Percentiles rank a stretch among this genome's conserved stretches.
phyloP scores from a whole-genome alignment of 176 grass and related monocot species.

The Raddia distichophylla region DNA sequence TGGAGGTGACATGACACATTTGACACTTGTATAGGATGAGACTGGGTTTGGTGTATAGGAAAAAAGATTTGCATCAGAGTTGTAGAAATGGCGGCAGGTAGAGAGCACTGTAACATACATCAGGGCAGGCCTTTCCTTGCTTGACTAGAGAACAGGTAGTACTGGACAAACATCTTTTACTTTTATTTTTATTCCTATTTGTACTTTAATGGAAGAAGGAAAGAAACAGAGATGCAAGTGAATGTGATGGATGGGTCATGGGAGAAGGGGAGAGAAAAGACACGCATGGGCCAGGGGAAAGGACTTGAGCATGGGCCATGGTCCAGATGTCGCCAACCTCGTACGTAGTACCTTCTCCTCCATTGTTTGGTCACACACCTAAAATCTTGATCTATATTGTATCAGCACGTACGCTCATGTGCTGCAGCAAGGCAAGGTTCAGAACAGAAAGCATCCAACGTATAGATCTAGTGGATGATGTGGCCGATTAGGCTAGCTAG shows the following conservation, averaged over 20 bases:
- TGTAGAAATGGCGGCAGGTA: neutral
- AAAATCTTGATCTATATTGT: too few relatives aligned
- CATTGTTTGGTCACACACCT: too few relatives aligned
- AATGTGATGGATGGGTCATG: neutral
- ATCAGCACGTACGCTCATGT: too few relatives aligned
- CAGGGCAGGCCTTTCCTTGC: constrained; percentile 4
- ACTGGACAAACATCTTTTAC: neutral
- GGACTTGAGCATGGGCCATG: neutral
- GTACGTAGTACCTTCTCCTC: too few relatives aligned
- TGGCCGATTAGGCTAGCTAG: too few relatives aligned
- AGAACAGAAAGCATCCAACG: too few relatives aligned
- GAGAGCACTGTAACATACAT: constrained; percentile 6
- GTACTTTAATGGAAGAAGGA: neutral
- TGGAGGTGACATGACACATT: neutral
- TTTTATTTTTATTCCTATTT: too few relatives aligned
- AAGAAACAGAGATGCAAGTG: neutral
- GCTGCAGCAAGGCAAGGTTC: too few relatives aligned
- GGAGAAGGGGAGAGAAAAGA: neutral
- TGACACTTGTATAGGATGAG: neutral
- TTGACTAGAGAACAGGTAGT: constrained; percentile 10
- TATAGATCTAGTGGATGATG: too few relatives aligned
- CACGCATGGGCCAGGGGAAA: neutral
- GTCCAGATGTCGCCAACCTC: too few relatives aligned
- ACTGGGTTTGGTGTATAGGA: neutral
- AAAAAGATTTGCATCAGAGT: too few relatives aligned